These are phyloP conservation scores for Penicillium sp. DNA, from an alignment of 2,329 filamentous ascomycete genomes.

Conservation along the genomic window DNA sequence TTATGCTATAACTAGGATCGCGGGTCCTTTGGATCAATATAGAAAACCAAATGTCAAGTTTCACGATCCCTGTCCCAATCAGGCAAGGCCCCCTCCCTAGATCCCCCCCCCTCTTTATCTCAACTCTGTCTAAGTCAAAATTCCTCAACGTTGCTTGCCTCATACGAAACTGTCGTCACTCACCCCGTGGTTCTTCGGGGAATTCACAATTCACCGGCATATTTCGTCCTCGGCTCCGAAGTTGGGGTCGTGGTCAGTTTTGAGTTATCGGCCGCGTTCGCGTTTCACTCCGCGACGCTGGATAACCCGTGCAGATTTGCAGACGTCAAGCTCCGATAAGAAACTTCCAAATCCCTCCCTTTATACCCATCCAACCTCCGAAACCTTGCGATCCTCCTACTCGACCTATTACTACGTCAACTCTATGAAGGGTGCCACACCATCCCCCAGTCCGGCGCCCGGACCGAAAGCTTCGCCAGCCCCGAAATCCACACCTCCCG, in stretches of 20 bases:
- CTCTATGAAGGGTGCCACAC: constrained; percentile 34
- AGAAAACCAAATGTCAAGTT: background rate
- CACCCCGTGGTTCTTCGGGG: background rate
- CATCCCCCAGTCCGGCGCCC: constrained; percentile 36
- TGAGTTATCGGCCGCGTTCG: constrained; percentile 23
- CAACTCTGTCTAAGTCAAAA: background rate
- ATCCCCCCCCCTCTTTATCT: constrained; percentile 1
- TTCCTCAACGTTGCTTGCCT: background rate
- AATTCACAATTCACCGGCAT: background rate
- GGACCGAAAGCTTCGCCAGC: constrained; percentile 27
- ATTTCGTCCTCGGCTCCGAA: constrained; percentile 21
- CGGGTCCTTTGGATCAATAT: background rate
- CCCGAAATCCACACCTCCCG: constrained; percentile 29
- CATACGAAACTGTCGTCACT: background rate
- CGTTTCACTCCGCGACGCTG: constrained; percentile 20
- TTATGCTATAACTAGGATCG: background rate
- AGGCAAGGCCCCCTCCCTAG: constrained; percentile 8
- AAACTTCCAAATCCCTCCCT: background rate
- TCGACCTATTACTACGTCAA: background rate
- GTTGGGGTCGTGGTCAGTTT: constrained; percentile 28
- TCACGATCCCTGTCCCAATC: constrained; percentile 7
- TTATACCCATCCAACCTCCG: background rate
- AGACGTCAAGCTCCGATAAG: constrained; percentile 4
- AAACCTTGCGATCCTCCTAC: background rate
- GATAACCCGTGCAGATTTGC: constrained; percentile 12